Evolutionary conservation across 306 rosid species (phyloP).

Genomic region (Urtica urens): DNA sequence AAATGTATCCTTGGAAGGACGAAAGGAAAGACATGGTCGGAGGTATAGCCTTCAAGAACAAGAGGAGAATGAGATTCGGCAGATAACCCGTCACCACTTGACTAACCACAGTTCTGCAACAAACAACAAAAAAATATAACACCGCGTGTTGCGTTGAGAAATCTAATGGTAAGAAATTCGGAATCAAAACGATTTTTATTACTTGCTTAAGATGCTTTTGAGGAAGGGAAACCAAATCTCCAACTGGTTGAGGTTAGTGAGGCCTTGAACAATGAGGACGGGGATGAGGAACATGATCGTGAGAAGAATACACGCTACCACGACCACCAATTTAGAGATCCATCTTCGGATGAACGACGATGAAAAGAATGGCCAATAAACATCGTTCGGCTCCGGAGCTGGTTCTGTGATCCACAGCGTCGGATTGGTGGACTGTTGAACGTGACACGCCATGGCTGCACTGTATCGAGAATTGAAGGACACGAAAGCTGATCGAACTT

Average conservation of each 20-base stretch:
- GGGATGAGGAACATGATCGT: constrained; percentile 70
- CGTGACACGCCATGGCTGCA: constrained; percentile 68
- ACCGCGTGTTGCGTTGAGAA: neutral
- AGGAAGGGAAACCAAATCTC: constrained; percentile 80
- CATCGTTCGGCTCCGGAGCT: constrained; percentile 89
- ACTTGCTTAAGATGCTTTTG: constrained; percentile 61
- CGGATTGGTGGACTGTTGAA: constrained; percentile 76
- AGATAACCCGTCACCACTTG: constrained; percentile 87
- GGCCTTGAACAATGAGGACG: constrained; percentile 65
- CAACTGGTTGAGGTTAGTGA: constrained; percentile 69
- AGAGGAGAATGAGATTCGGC: constrained; percentile 83
- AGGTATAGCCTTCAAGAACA: constrained; percentile 70
- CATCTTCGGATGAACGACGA: constrained; percentile 72
- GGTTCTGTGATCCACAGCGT: constrained; percentile 66
- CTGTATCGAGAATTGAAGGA: constrained; percentile 64
- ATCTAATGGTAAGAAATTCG: neutral
- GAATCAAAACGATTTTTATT: constrained; percentile 2
- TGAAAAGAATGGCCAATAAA: constrained; percentile 93
- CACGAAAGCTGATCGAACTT: constrained; percentile 86
- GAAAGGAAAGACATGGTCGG: constrained; percentile 82
- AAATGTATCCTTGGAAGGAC: constrained; percentile 81
- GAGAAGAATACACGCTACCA: constrained; percentile 41
- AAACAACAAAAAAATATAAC: neutral
- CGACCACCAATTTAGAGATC: constrained; percentile 75
- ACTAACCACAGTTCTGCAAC: constrained; percentile 59